These are phyloP conservation scores for Calycina herbarum DNA, from an alignment of 2,329 filamentous ascomycete species.

Conservation along the genomic window DNA sequence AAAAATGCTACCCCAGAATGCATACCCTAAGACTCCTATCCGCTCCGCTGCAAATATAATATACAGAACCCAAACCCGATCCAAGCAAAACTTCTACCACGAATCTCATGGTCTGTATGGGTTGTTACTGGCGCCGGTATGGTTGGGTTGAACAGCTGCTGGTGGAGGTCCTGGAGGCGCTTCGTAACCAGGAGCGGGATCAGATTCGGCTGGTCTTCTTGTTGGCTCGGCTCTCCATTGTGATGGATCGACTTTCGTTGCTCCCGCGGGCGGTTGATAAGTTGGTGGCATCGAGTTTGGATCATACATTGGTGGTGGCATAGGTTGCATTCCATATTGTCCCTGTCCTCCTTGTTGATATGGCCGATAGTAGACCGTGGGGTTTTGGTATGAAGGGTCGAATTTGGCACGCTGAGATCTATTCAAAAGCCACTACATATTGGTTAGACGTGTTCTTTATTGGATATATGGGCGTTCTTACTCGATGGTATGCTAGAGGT, in stretches of 20 bases:
- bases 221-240: constrained; percentile 43
- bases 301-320: constrained; percentile 58
- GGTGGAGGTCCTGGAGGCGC: constrained; percentile 53
- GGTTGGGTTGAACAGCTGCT: constrained; percentile 33
- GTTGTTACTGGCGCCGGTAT: constrained; percentile 38
- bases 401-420: constrained; percentile 33
- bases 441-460: constrained; percentile 21
- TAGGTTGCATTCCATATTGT: constrained; percentile 48
- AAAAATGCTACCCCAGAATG: constrained; percentile 15
- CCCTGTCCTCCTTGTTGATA: constrained; percentile 38
- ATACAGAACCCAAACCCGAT: constrained; percentile 11
- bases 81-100: neutral
- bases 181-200: constrained; percentile 41
- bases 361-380: constrained; percentile 42
- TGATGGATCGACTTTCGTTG: constrained; percentile 54
- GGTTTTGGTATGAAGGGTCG: constrained; percentile 49
- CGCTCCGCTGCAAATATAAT: constrained; percentile 21
- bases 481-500: constrained; percentile 70
- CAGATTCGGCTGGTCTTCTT: constrained; percentile 31
- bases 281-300: constrained; percentile 53
- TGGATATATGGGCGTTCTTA: constrained; percentile 40
- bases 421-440: constrained; percentile 35
- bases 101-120: constrained; percentile 34
- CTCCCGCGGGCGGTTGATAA: constrained; percentile 53
- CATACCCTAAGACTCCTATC: constrained; percentile 25